These are phyloP conservation scores for Telfairia occidentalis DNA, from an alignment of 331 rosid species.

Conservation along the genomic window DNA sequence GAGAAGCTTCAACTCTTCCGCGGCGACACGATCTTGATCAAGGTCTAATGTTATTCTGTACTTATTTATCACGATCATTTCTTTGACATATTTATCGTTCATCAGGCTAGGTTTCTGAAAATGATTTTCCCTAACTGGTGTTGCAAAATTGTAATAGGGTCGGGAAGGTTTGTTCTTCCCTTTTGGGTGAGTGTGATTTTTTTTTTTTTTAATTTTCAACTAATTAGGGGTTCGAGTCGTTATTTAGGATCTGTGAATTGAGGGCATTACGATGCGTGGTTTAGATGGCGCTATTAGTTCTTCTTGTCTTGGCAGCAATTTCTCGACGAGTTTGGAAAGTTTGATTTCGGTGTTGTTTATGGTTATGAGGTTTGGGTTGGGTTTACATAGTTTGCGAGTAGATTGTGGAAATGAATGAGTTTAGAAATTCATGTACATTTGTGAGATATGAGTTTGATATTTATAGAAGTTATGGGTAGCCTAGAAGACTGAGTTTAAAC, in stretches of 20 bases:
- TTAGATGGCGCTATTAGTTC: neutral
- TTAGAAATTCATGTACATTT: neutral
- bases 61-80: neutral
- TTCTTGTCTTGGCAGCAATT: neutral
- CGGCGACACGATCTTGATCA: conserved; percentile 82
- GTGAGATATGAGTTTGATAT: neutral
- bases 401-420: neutral
- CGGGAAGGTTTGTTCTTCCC: neutral
- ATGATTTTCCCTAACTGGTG: neutral
- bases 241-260: conserved; percentile 14
- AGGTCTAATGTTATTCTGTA: conserved; percentile 31
- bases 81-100: neutral
- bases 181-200: neutral
- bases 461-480: neutral
- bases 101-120: neutral
- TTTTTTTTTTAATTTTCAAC: neutral
- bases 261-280: neutral
- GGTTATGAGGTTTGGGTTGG: neutral
- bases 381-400: neutral
- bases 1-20: conserved; percentile 94
- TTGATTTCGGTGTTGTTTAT: neutral
- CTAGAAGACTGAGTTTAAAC: neutral
- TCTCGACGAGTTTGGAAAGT: neutral
- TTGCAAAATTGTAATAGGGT: neutral
- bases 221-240: conserved; percentile 9